Base-by-base conservation (phyloP, 2,329 filamentous ascomycete genomes). In the Exophiala viscosa region DNA sequence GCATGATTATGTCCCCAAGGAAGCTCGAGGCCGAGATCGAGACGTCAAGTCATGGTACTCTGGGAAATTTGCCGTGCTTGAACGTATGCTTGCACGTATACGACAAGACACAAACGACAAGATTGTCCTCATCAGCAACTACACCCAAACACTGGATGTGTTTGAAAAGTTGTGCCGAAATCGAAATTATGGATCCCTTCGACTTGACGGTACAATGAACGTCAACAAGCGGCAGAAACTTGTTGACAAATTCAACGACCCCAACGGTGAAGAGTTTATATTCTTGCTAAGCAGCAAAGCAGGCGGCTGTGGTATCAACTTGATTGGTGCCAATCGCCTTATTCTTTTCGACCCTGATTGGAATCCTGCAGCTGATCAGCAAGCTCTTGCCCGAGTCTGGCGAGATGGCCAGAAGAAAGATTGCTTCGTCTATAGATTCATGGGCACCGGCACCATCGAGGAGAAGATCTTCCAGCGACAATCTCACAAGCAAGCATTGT, bases 401-500 rank as follows among this genome's bases (percentile, higher is more conserved):
- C 88, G 93, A 77, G 93, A 99, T 64, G 93, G 93, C 0, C 93
- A 99, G 71, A 97, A 95, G 79, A 99, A 99, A 68, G 93, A 99
- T 66, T 99, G 93, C 66, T 99, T 99, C 64, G 93, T 99, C 13
- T 99, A 99, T 70, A 88, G 93, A n/a, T 99, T 99, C 73, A 99
- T 99, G 64, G 88, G 91, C 0, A 97, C 95, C 0, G 93, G 93
- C 3, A 96, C 91, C 0, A 99, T 99, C 57, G 93, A 99, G 67
- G 93, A 99, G 71, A 99, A 99, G 74, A 96, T 99, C 62, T 99
- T 99, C 74, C 93, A 99, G 70, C 86, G 95, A 8, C 93, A 99
- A 67, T 95, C 89, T 1, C 95, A 99, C 76, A 99, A 99, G 72
- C 93, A 99, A 71, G 95, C 90, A 6, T 77, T 99, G 1, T 97